Evolutionary conservation across 352 stramenopile genomes (phyloP).

Genomic region (Phytopythium cucurbitacearum): DNA sequence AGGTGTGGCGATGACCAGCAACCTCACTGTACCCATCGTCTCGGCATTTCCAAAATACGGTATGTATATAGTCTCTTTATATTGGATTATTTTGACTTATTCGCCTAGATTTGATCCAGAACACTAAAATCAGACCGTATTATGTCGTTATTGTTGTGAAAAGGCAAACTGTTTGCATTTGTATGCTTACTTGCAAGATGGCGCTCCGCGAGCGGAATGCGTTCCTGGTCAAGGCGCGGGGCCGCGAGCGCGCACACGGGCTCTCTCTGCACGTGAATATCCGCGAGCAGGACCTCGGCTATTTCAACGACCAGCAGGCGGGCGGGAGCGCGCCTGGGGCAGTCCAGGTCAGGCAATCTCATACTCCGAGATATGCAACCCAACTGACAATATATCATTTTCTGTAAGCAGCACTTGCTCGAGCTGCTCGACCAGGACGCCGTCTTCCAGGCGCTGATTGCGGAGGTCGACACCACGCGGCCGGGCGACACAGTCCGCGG

Average conservation of each 20-base stretch:
- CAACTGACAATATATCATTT: not conserved
- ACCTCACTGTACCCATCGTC: too few relatives aligned
- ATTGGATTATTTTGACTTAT: too few relatives aligned
- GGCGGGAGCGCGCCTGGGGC: constrained; percentile 11
- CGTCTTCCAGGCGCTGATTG: constrained; percentile 48
- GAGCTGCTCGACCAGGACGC: constrained; percentile 45
- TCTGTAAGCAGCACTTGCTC: constrained; percentile 26
- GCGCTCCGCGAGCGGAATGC: constrained; percentile 54
- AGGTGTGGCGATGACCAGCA: too few relatives aligned
- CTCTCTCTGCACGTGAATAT: constrained; percentile 55
- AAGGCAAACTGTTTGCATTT: not conserved
- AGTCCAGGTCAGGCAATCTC: constrained; percentile 27
- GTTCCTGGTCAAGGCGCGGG: constrained; percentile 43
- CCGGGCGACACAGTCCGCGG: constrained; percentile 32
- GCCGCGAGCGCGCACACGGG: constrained; percentile 43
- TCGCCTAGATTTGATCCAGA: too few relatives aligned
- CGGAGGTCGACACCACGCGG: constrained; percentile 39
- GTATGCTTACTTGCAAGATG: constrained; percentile 15
- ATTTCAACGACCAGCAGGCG: constrained; percentile 40
- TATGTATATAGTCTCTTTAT: too few relatives aligned
- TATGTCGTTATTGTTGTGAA: not conserved
- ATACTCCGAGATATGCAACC: not conserved
- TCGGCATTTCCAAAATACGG: too few relatives aligned
- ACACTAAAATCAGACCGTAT: too few relatives aligned
- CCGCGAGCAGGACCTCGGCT: constrained; percentile 44